Conservation (phyloP, 805 yeast species). For the Scheffersomyces stipitis region DNA sequence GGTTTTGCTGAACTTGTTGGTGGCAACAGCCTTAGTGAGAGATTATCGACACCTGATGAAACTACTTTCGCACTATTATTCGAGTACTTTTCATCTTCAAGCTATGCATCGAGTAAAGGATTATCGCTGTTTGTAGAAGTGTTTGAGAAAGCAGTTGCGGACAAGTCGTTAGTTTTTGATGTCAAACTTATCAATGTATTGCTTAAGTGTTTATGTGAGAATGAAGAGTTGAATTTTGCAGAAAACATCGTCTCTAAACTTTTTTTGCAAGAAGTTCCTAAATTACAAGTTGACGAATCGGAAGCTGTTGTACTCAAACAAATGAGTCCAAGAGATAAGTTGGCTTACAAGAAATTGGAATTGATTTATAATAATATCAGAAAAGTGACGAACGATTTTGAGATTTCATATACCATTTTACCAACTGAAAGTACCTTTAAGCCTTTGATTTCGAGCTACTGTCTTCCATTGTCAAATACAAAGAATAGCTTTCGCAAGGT, state of each 20-base stretch:
- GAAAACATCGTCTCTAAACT: constrained; percentile 9
- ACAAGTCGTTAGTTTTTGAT: constrained; percentile 1
- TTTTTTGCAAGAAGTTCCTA: neutral
- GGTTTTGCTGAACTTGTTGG: constrained; percentile 1
- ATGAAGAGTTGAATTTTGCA: constrained; percentile 10
- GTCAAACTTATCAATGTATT: constrained; percentile 6
- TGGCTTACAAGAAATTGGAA: constrained; percentile 13
- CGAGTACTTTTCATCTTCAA: constrained; percentile 9
- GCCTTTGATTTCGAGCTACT: constrained; percentile 15
- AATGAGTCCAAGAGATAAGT: constrained; percentile 21
- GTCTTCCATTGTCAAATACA: constrained; percentile 8
- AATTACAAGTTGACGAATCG: constrained; percentile 2
- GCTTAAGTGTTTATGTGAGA: constrained; percentile 13
- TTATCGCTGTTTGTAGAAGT: too few relatives aligned
- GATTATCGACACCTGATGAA: constrained; percentile 12
- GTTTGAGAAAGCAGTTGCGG: neutral
- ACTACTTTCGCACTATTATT: constrained; percentile 18
- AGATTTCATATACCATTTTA: constrained; percentile 8
- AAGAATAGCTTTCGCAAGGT: constrained; percentile 10
- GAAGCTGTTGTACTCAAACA: constrained; percentile 18
- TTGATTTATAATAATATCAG: constrained; percentile 14
- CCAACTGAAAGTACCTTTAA: constrained; percentile 28
- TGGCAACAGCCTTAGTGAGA: constrained; percentile 1
- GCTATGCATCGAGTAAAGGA: neutral
- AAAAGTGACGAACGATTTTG: constrained; percentile 10